Conservation (phyloP, 345 rosid species). For the Rhizophora mangle region DNA sequence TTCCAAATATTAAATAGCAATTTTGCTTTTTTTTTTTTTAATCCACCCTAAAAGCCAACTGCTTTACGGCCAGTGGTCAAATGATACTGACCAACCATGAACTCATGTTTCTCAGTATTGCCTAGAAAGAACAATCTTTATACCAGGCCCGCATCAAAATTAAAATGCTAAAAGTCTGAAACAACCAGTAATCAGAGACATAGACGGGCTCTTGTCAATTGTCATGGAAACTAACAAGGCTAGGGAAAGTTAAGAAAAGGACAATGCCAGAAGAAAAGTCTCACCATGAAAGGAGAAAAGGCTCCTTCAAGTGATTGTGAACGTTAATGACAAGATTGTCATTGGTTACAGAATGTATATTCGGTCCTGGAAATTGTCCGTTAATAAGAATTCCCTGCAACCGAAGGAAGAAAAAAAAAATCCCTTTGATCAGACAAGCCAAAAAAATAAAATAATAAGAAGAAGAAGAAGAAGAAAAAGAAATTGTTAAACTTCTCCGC, state of each 20-base stretch:
- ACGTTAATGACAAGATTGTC: constrained; percentile 28
- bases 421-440: not conserved
- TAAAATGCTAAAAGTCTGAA: too few species aligned
- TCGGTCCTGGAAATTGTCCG: constrained; percentile 32
- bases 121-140: too few species aligned
- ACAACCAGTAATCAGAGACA: too few species aligned
- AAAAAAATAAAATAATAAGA: not conserved
- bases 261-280: not conserved
- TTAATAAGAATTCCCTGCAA: constrained; percentile 33
- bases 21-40: too few species aligned
- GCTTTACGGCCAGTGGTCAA: too few species aligned
- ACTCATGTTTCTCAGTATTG: too few species aligned
- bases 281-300: constrained; percentile 32
- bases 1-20: too few species aligned
- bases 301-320: constrained; percentile 25
- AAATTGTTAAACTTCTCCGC: not conserved
- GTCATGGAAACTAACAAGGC: not conserved
- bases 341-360: constrained; percentile 23
- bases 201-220: too few species aligned
- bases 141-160: too few species aligned
- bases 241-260: not conserved
- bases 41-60: too few species aligned
- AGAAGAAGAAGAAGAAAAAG: not conserved
- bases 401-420: not conserved
- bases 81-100: too few species aligned